These are phyloP conservation scores for Sporothrix pallida DNA, from an alignment of 2,329 filamentous ascomycete species.

Conservation along the genomic window DNA sequence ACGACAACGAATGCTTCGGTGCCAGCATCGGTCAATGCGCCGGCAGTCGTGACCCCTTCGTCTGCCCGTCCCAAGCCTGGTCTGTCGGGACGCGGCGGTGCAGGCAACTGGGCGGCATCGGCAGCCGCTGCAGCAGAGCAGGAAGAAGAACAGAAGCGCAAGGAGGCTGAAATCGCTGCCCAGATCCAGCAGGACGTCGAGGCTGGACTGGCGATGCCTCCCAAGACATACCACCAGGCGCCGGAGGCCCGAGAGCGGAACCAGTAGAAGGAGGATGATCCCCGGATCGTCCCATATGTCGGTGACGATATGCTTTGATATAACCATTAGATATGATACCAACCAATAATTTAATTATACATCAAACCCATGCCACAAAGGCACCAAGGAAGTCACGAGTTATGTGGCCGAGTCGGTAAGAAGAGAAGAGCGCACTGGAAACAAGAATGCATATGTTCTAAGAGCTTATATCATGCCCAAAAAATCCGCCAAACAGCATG, in stretches of 20 bases:
- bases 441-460: background rate
- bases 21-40: conserved; percentile 43
- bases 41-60: conserved; percentile 1
- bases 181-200: conserved; percentile 55
- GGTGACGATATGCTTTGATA: background rate
- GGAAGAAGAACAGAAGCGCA: conserved; percentile 44
- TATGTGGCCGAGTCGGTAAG: background rate
- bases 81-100: conserved; percentile 60
- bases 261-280: conserved; percentile 13
- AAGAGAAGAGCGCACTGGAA: background rate
- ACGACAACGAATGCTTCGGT: background rate
- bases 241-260: conserved; percentile 29
- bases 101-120: conserved; percentile 57
- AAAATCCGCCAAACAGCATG: conserved; percentile 14
- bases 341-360: background rate
- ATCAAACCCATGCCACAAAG: background rate
- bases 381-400: background rate
- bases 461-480: conserved; percentile 1
- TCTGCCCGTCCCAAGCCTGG: conserved; percentile 38
- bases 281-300: background rate
- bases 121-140: conserved; percentile 40
- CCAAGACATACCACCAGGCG: conserved; percentile 49
- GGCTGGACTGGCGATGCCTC: conserved; percentile 53
- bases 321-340: conserved; percentile 20
- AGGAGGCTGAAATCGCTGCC: conserved; percentile 50